Conservation (phyloP, 768 basidiomycete species). For the Ramaria sp. region DNA sequence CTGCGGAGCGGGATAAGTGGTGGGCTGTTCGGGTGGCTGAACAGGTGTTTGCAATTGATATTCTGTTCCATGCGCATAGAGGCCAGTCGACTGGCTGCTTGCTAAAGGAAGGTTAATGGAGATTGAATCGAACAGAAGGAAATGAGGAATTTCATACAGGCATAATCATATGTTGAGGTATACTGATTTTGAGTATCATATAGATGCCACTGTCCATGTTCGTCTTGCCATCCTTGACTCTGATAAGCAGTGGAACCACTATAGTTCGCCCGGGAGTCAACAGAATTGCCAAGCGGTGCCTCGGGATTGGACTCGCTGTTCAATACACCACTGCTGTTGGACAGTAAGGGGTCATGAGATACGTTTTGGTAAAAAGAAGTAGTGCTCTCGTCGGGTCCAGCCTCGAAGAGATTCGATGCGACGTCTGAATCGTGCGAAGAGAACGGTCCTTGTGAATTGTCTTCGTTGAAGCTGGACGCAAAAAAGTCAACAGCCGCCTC, state of each 20-base stretch:
- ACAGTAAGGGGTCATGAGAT: not conserved
- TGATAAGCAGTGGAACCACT: not conserved
- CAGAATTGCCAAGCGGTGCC: not conserved
- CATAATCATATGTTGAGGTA: conserved; percentile 9
- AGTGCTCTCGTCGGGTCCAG: conserved; percentile 3
- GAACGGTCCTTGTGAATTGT: not conserved
- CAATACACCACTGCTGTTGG: not conserved
- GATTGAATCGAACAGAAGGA: not conserved
- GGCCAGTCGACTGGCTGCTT: not conserved
- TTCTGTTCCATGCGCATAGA: conserved; percentile 1
- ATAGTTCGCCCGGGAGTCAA: not conserved
- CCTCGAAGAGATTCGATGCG: conserved; percentile 7
- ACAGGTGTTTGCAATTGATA: not conserved
- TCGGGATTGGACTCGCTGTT: too few species aligned
- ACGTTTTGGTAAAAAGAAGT: not conserved
- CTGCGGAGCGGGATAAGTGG: not conserved
- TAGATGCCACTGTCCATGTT: conserved; percentile 17
- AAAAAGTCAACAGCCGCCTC: conserved; percentile 52
- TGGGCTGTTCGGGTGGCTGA: not conserved
- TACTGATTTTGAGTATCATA: conserved; percentile 16
- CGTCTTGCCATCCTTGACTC: conserved; percentile 22
- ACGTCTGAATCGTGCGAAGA: not conserved
- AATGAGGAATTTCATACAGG: conserved; percentile 1
- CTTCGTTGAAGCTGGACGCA: conserved; percentile 33
- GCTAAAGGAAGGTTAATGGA: not conserved